Evolutionary conservation across 371 early-diverging fungal genomes (phyloP).

Genomic region (Mortierella sp.): DNA sequence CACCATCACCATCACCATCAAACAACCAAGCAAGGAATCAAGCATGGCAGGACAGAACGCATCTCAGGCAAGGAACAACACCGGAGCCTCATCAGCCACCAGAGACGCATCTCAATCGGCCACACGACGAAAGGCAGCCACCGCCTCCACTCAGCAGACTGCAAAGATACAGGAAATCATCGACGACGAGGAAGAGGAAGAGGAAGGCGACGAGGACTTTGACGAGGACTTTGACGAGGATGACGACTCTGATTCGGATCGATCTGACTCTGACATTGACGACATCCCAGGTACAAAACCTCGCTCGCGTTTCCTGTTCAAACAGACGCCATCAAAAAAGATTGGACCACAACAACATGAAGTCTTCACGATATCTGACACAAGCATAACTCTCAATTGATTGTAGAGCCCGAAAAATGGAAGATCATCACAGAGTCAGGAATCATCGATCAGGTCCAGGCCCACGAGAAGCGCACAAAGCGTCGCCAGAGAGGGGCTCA

Average conservation of each 20-base stretch:
- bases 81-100: slow-evolving; percentile 27
- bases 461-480: slow-evolving; percentile 6
- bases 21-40: slow-evolving; percentile 1
- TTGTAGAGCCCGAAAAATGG: slow-evolving; percentile 60
- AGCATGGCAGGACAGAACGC: slow-evolving; percentile 26
- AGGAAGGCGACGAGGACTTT: slow-evolving; percentile 10
- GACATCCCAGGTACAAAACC: slow-evolving; percentile 33
- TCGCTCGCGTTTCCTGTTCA: neutral
- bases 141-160: neutral
- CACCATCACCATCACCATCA: neutral
- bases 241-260: slow-evolving; percentile 27
- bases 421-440: slow-evolving; percentile 67
- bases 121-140: slow-evolving; percentile 9
- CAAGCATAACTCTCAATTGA: neutral
- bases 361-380: neutral
- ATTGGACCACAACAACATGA: neutral
- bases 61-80: slow-evolving; percentile 15
- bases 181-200: slow-evolving; percentile 20
- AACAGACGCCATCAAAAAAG: neutral
- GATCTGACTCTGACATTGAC: slow-evolving; percentile 35
- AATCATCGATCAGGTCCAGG: slow-evolving; percentile 62
- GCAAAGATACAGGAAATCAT: slow-evolving; percentile 34
- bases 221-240: slow-evolving; percentile 24
- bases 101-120: slow-evolving; percentile 10
- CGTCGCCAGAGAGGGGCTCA: slow-evolving; percentile 17